phyloP scores from a whole-genome alignment of 331 rosid species.

The Dryas integrifolia region DNA sequence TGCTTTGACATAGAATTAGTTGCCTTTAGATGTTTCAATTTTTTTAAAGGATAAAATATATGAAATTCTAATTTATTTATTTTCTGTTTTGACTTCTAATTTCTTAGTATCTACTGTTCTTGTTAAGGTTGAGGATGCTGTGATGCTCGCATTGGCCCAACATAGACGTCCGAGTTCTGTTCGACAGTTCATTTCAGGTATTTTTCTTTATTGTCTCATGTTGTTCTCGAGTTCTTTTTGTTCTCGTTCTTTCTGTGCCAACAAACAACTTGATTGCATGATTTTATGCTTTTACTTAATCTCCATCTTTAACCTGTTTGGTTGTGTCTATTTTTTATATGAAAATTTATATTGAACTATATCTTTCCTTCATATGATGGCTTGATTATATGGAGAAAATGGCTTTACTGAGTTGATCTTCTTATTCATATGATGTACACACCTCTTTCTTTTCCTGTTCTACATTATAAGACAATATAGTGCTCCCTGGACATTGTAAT shows the following conservation, averaged over 20 bases:
- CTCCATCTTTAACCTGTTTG: not conserved
- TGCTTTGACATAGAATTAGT: not conserved
- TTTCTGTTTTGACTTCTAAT: not conserved
- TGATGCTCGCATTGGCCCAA: constrained; percentile 74
- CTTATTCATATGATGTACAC: not conserved
- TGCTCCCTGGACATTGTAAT: not conserved
- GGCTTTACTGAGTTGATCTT: not conserved
- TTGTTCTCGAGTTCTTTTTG: not conserved
- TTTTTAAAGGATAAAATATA: constrained; percentile 2
- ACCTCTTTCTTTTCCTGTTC: not conserved
- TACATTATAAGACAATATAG: not conserved
- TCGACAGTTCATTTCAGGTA: constrained; percentile 64
- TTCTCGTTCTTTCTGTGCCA: not conserved
- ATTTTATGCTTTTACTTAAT: not conserved
- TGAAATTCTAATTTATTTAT: not conserved
- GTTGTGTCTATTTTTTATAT: not conserved
- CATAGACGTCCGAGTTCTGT: constrained; percentile 62
- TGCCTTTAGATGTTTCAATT: constrained; percentile 11
- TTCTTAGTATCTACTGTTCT: not conserved
- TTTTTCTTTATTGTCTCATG: constrained; percentile 8
- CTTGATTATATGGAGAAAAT: not conserved
- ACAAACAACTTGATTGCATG: not conserved
- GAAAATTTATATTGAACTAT: not conserved
- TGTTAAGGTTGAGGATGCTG: constrained; percentile 91
- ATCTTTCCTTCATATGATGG: not conserved